These are phyloP conservation scores for Chenopodium berlandieri DNA, from an alignment of 148 eudicot species.

Conservation along the genomic window DNA sequence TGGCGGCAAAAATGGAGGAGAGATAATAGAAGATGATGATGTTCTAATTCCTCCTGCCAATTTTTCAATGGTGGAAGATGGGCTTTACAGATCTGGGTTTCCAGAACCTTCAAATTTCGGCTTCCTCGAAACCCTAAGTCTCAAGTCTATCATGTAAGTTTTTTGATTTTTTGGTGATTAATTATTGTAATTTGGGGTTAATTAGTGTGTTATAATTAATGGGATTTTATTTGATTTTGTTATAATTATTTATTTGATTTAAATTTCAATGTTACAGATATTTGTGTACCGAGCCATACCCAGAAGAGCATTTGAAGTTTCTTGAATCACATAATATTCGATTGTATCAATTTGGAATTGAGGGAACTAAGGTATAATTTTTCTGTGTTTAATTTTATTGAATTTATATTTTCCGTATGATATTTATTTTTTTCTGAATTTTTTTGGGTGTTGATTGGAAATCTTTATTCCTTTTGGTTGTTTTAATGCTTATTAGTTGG, in stretches of 20 bases:
- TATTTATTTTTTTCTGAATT: neutral
- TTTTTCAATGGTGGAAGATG: conserved; percentile 72
- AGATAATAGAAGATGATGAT: conserved; percentile 18
- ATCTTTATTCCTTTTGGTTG: neutral
- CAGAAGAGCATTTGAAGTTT: conserved; percentile 59
- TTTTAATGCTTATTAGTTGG: neutral
- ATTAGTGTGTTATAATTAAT: neutral
- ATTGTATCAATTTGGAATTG: conserved; percentile 79
- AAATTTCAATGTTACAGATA: conserved; percentile 35
- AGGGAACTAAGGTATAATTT: conserved; percentile 72
- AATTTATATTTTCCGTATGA: neutral
- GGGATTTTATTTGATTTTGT: neutral
- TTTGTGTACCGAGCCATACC: conserved; percentile 73
- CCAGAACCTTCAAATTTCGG: conserved; percentile 55
- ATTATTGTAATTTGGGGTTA: neutral
- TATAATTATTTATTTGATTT: neutral
- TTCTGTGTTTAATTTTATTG: neutral
- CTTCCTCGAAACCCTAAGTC: conserved; percentile 61
- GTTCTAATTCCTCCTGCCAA: conserved; percentile 54
- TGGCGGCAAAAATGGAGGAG: neutral
- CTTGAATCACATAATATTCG: conserved; percentile 48
- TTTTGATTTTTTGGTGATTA: neutral
- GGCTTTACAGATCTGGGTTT: conserved; percentile 74
- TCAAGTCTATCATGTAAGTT: conserved; percentile 64
- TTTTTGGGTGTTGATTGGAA: neutral